Percentiles rank a stretch among this genome's conserved stretches.
Conservation (phyloP, 345 rosid species). For the Moringa oleifera region DNA sequence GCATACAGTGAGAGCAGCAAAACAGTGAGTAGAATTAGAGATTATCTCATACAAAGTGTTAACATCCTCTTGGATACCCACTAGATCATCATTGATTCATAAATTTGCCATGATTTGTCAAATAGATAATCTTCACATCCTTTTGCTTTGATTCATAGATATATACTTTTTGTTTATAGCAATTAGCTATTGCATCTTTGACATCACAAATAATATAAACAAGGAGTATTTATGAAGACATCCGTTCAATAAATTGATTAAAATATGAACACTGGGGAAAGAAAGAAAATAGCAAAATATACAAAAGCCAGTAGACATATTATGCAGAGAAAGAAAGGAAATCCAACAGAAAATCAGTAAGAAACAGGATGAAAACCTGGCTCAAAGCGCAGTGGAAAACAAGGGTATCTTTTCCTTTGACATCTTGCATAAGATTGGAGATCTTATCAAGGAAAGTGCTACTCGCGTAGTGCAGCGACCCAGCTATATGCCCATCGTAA, state of each 20-base stretch:
- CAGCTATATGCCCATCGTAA: slow-evolving; percentile 91
- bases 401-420: slow-evolving; percentile 86
- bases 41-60: too few relatives aligned
- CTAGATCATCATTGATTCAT: neutral
- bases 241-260: too few relatives aligned
- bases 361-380: slow-evolving; percentile 46
- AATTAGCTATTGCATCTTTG: neutral
- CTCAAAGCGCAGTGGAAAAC: slow-evolving; percentile 96
- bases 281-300: neutral
- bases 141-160: too few relatives aligned
- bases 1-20: too few relatives aligned
- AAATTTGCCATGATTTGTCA: neutral
- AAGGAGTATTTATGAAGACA: neutral
- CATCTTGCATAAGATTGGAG: slow-evolving; percentile 64
- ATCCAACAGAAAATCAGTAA: neutral
- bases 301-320: neutral
- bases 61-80: neutral
- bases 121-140: neutral
- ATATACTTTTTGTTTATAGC: too few relatives aligned
- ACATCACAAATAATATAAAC: neutral
- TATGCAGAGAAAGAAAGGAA: neutral
- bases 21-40: too few relatives aligned
- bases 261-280: neutral
- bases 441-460: slow-evolving; percentile 61
- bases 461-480: slow-evolving; percentile 84